These are phyloP conservation scores for Trichoderma orchidacearum DNA, from an alignment of 495 filamentous ascomycete species.

Conservation along the genomic window DNA sequence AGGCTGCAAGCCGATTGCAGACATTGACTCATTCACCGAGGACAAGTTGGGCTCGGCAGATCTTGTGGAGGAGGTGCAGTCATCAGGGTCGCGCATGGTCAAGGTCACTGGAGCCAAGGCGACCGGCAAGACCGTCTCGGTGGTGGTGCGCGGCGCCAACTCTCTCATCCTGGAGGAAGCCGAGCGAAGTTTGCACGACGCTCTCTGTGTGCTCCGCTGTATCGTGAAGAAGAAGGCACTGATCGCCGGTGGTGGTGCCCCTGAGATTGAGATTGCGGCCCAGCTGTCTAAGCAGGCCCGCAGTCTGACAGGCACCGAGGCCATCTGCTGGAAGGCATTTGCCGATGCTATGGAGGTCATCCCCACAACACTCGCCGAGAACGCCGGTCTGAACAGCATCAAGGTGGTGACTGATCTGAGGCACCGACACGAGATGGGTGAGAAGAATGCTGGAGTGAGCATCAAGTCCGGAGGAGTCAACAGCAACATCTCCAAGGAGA, in stretches of 20 bases:
- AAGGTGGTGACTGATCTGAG: slow-evolving; percentile 96
- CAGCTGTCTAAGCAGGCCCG: slow-evolving; percentile 68
- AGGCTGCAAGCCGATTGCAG: slow-evolving; percentile 97
- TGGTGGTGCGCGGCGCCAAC: slow-evolving; percentile 91
- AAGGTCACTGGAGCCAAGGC: slow-evolving; percentile 86
- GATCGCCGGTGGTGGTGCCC: slow-evolving; percentile 90
- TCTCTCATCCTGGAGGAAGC: slow-evolving; percentile 89
- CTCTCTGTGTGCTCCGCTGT: slow-evolving; percentile 93
- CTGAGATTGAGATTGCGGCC: slow-evolving; percentile 88
- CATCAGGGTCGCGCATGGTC: slow-evolving; percentile 76
- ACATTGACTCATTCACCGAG: slow-evolving; percentile 97
- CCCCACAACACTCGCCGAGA: slow-evolving; percentile 92
- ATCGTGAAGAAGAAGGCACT: slow-evolving; percentile 97
- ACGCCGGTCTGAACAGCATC: slow-evolving; percentile 93
- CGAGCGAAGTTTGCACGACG: slow-evolving; percentile 90
- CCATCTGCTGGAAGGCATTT: slow-evolving; percentile 97
- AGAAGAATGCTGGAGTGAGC: slow-evolving; percentile 91
- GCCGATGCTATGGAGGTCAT: slow-evolving; percentile 97
- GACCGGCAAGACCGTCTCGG: slow-evolving; percentile 75
- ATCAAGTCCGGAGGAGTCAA: slow-evolving; percentile 96
- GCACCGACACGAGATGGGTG: slow-evolving; percentile 83
- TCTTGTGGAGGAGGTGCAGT: slow-evolving; percentile 82
- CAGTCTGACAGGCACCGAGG: slow-evolving; percentile 74
- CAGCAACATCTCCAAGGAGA: slow-evolving; percentile 89
- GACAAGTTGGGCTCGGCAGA: slow-evolving; percentile 97